Evolutionary conservation across 192 early-diverging fungal species (phyloP), one percentile per base, ranked within the genome.

Genomic region (Physocladia obscura): DNA sequence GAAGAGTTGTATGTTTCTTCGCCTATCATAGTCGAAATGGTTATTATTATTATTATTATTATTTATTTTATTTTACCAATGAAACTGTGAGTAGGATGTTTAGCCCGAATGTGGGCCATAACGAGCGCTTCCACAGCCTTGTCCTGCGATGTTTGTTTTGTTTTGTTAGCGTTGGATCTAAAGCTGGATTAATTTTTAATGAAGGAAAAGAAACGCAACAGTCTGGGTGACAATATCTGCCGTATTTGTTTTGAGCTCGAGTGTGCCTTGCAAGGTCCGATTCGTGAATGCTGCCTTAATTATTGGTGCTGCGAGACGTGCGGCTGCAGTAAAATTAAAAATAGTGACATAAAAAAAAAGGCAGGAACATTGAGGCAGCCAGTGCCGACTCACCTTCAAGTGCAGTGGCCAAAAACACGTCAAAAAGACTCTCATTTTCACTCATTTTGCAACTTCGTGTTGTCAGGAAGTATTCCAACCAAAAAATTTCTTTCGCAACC

Each of bases 151-250:
- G 50, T 4, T 8, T 6, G 21, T 4, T 11, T 52, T 11, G 21
- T 52, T n/a, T 4, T 6, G 50, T 11, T n/a, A n/a, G n/a, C 40
- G n/a, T 44, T n/a, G n/a, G 40, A 44, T n/a, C 8, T 8, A 44
- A 8, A 44, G 11, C 8, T 8, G 40, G 11, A n/a, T 44, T 44
- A 44, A n/a, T n/a, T 13, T n/a, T 44, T n/a, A n/a, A 13, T 8
- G 40, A 44, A 8, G n/a, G 40, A 44, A n/a, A n/a, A 44, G 40
- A n/a, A 8, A 44, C 11, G 40, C 6, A 32, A 58, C 96, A 17
- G 91, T 93, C 29, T 84, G 88, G 0, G 96, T 98, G 22, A 98
- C 91, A 34, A 95, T 72, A 64, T 95, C 92, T 11, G 85, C 78
- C 5, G 87, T 78, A 70, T 40, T 59, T 5, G 57, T 31, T 49